Evolutionary conservation across 2,329 filamentous ascomycete species (phyloP).

Genomic region (Neonectria neomacrospora): DNA sequence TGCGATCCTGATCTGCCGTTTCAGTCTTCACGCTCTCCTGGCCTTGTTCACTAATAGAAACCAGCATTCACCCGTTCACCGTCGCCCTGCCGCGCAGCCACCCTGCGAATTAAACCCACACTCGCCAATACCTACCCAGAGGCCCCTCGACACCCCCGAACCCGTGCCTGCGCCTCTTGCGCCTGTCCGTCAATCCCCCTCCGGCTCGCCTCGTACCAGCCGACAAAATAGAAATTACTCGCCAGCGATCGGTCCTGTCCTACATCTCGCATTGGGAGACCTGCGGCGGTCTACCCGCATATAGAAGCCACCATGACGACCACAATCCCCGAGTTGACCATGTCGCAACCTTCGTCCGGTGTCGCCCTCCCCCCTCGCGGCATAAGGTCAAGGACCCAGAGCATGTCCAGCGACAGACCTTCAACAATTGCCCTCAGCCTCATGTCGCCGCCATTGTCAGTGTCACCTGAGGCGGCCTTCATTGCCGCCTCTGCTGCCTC

Average conservation of each 20-base stretch:
- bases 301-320: slow-evolving; percentile 45
- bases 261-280: slow-evolving; percentile 33
- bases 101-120: slow-evolving; percentile 30
- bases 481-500: slow-evolving; percentile 89
- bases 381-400: slow-evolving; percentile 65
- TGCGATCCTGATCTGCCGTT: slow-evolving; percentile 29
- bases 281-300: slow-evolving; percentile 38
- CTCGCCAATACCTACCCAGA: slow-evolving; percentile 27
- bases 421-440: slow-evolving; percentile 69
- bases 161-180: slow-evolving; percentile 33
- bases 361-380: slow-evolving; percentile 48
- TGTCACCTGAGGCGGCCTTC: slow-evolving; percentile 84
- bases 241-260: slow-evolving; percentile 31
- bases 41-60: slow-evolving; percentile 39
- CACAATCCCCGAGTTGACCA: slow-evolving; percentile 39
- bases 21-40: slow-evolving; percentile 24
- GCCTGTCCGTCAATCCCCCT: slow-evolving; percentile 27
- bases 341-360: slow-evolving; percentile 51
- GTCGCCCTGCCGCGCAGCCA: slow-evolving; percentile 30
- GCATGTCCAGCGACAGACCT: slow-evolving; percentile 77
- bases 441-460: slow-evolving; percentile 72
- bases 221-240: slow-evolving; percentile 31
- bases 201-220: slow-evolving; percentile 36
- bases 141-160: slow-evolving; percentile 29
- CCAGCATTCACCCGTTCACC: slow-evolving; percentile 33